Conservation (phyloP, 768 basidiomycete genomes). For the Phylloporus scabripes region DNA sequence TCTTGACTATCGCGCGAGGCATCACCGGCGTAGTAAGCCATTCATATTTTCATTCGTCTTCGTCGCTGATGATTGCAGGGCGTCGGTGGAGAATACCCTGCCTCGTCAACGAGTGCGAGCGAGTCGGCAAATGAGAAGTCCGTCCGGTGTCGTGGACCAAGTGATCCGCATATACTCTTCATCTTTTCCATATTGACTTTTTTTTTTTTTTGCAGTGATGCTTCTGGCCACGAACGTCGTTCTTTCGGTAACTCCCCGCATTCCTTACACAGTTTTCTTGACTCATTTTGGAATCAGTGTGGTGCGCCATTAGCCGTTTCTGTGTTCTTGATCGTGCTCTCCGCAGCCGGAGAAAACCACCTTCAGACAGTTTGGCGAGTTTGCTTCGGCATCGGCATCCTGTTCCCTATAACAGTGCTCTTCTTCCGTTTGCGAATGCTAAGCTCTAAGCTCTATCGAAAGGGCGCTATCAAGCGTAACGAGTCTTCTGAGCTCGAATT, state of each 20-base stretch:
- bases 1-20: conserved; percentile 67
- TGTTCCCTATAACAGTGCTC: conserved; percentile 62
- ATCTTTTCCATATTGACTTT: background rate
- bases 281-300: conserved; percentile 34
- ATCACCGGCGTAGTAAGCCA: conserved; percentile 56
- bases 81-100: conserved; percentile 75
- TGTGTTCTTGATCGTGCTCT: conserved; percentile 63
- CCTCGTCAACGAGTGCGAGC: conserved; percentile 59
- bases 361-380: conserved; percentile 62
- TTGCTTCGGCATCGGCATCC: conserved; percentile 57
- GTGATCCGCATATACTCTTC: conserved; percentile 25
- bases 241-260: conserved; percentile 40
- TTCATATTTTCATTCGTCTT: background rate
- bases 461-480: conserved; percentile 60
- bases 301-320: conserved; percentile 61
- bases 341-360: conserved; percentile 56
- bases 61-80: conserved; percentile 36
- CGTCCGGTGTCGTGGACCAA: conserved; percentile 52
- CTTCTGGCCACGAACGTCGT: conserved; percentile 74
- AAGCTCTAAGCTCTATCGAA: conserved; percentile 56
- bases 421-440: conserved; percentile 70
- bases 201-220: conserved; percentile 41
- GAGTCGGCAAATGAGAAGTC: conserved; percentile 72
- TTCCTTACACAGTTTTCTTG: background rate
- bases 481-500: background rate